phyloP scores from a whole-genome alignment of 1,284 basidiomycete genomes.

The Austroboletus olivaceoglutinosus region DNA sequence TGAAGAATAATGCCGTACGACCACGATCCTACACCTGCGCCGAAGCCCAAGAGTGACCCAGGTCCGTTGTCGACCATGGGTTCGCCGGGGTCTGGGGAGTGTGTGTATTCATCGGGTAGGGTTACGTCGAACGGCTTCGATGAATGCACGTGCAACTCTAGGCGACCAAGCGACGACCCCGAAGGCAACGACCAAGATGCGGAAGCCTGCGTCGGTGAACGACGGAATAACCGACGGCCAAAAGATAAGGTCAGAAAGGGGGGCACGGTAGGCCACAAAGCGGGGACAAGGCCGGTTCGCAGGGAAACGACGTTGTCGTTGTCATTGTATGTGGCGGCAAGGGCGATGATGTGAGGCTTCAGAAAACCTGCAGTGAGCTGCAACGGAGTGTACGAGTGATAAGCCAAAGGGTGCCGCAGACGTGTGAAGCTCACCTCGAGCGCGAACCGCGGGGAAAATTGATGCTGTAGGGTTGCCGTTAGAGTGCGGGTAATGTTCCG shows the following conservation, averaged over 20 bases:
- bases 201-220: slow-evolving; percentile 30
- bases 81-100: slow-evolving; percentile 16
- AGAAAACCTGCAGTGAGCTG: slow-evolving; percentile 33
- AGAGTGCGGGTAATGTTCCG: slow-evolving; percentile 40
- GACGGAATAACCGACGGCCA: slow-evolving; percentile 34
- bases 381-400: slow-evolving; percentile 10
- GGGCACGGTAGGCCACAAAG: slow-evolving; percentile 27
- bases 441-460: slow-evolving; percentile 55
- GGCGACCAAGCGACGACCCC: slow-evolving; percentile 22
- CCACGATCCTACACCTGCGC: slow-evolving; percentile 30
- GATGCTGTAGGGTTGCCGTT: slow-evolving; percentile 61
- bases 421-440: slow-evolving; percentile 42
- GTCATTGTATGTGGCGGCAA: slow-evolving; percentile 40
- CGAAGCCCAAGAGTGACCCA: slow-evolving; percentile 31
- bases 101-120: slow-evolving; percentile 23
- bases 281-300: slow-evolving; percentile 27
- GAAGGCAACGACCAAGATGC: slow-evolving; percentile 27
- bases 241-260: slow-evolving; percentile 32
- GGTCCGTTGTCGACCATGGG: slow-evolving; percentile 30
- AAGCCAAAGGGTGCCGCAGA: slow-evolving; percentile 20
- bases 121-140: slow-evolving; percentile 35
- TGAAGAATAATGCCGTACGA: slow-evolving; percentile 31
- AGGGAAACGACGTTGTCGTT: slow-evolving; percentile 28
- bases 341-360: slow-evolving; percentile 38
- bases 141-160: slow-evolving; percentile 32